A percentile compares a stretch with the other conserved stretches of the same genome.
Evolutionary conservation across 345 rosid species (phyloP).

Genomic region (Lagerstroemia speciosa): DNA sequence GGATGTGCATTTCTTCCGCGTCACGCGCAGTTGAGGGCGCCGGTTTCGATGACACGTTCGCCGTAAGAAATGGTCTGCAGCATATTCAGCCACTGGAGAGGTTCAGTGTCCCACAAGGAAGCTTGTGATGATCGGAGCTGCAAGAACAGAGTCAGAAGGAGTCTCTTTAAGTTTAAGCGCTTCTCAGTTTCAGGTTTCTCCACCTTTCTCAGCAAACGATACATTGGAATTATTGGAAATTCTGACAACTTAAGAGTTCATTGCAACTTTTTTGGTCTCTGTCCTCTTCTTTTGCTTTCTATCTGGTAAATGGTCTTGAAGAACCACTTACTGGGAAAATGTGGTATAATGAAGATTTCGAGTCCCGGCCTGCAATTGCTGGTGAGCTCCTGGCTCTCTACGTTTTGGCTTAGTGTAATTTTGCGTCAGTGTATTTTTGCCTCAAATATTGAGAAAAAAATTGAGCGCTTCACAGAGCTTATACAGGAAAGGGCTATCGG

Average conservation of each 20-base stretch:
- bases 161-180: slow-evolving; percentile 56
- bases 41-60: slow-evolving; percentile 12
- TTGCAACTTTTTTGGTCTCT: background rate
- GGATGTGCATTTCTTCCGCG: slow-evolving; percentile 11
- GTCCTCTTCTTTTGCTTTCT: background rate
- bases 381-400: slow-evolving; percentile 13
- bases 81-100: slow-evolving; percentile 22
- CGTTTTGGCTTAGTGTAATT: background rate
- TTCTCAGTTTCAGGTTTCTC: slow-evolving; percentile 55
- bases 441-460: no score
- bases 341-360: slow-evolving; percentile 78
- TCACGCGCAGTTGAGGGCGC: slow-evolving; percentile 11
- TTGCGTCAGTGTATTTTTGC: background rate
- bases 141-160: slow-evolving; percentile 51
- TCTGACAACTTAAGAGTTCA: no score
- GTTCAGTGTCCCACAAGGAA: slow-evolving; percentile 21
- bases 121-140: slow-evolving; percentile 51
- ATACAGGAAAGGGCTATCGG: background rate
- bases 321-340: slow-evolving; percentile 77
- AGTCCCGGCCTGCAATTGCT: slow-evolving; percentile 61
- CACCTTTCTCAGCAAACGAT: background rate
- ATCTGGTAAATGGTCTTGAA: slow-evolving; percentile 33
- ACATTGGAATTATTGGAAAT: background rate
- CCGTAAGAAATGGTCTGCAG: slow-evolving; percentile 12
- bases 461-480: background rate